Percentiles rank a stretch among this genome's conserved stretches.
Evolutionary conservation across 108 stramenopile genomes (phyloP).

Genomic region (Fragilaria radians): DNA sequence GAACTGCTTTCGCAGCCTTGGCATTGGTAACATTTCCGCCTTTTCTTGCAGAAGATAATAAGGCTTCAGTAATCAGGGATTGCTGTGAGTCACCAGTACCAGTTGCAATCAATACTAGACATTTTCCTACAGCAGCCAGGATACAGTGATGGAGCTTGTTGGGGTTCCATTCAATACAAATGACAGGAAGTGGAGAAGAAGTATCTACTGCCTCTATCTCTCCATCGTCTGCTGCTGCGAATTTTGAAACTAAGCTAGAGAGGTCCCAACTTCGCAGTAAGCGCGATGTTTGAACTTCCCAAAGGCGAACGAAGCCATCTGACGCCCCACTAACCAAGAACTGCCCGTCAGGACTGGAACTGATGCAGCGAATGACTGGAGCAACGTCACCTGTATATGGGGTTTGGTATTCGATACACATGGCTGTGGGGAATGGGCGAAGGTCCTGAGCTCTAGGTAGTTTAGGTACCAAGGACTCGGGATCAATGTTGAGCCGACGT

Average conservation of each 20-base stretch:
- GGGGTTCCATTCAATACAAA: slow-evolving; percentile 89
- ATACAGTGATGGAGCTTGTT: slow-evolving; percentile 82
- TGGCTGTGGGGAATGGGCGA: slow-evolving; percentile 93
- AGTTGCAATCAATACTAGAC: slow-evolving; percentile 80
- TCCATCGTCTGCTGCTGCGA: slow-evolving; percentile 14
- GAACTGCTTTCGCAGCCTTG: slow-evolving; percentile 76
- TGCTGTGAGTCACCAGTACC: slow-evolving; percentile 82
- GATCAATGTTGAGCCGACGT: slow-evolving; percentile 92
- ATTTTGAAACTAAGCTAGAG: slow-evolving; percentile 21
- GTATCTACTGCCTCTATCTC: slow-evolving; percentile 24
- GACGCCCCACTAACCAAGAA: slow-evolving; percentile 90
- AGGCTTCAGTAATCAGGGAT: slow-evolving; percentile 76
- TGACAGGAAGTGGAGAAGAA: slow-evolving; percentile 37
- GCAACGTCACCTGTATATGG: slow-evolving; percentile 39
- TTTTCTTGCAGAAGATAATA: slow-evolving; percentile 55
- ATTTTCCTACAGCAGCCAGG: slow-evolving; percentile 66
- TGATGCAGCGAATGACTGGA: slow-evolving; percentile 70
- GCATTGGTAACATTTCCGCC: slow-evolving; percentile 67
- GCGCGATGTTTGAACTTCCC: slow-evolving; percentile 92
- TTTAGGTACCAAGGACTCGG: slow-evolving; percentile 92
- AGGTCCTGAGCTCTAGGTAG: slow-evolving; percentile 92
- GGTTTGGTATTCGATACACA: slow-evolving; percentile 77
- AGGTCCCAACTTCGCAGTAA: slow-evolving; percentile 67
- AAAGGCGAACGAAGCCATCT: slow-evolving; percentile 86
- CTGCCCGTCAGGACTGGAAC: slow-evolving; percentile 91